Evolutionary conservation across 2,329 filamentous ascomycete genomes (phyloP).

Genomic region (Thielaviopsis punctulata): DNA sequence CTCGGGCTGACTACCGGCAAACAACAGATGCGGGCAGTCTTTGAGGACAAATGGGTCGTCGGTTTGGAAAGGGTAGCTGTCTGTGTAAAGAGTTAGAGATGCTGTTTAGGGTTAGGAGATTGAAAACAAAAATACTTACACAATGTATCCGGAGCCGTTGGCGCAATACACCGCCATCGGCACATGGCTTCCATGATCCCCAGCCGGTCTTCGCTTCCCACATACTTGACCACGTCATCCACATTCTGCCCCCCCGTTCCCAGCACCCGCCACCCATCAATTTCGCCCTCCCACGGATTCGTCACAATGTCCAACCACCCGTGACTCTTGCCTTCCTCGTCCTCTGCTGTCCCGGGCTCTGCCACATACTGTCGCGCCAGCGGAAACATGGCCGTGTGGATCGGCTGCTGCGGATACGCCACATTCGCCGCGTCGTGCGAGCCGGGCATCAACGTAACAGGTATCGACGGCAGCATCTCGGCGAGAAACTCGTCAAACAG

Average conservation of each 20-base stretch:
- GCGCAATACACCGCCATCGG: constrained; percentile 77
- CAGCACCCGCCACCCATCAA: constrained; percentile 78
- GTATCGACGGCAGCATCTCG: constrained; percentile 66
- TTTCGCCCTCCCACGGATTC: constrained; percentile 81
- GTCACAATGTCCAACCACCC: constrained; percentile 81
- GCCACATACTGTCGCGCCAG: constrained; percentile 50
- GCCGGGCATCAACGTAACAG: constrained; percentile 77
- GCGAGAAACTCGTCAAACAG: constrained; percentile 72
- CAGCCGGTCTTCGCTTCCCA: constrained; percentile 58
- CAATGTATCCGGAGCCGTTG: constrained; percentile 87
- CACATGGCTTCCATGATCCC: constrained; percentile 91
- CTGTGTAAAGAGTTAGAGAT: constrained; percentile 24
- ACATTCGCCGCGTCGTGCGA: constrained; percentile 73
- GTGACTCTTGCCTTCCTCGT: constrained; percentile 25
- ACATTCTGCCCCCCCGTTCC: constrained; percentile 85
- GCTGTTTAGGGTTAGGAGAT: not conserved
- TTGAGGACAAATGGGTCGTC: constrained; percentile 80
- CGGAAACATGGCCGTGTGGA: constrained; percentile 85
- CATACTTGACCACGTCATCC: constrained; percentile 84
- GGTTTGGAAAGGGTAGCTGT: constrained; percentile 92
- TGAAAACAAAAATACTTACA: constrained; percentile 40
- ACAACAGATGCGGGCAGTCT: constrained; percentile 76
- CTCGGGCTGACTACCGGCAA: constrained; percentile 67
- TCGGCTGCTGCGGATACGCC: constrained; percentile 78
- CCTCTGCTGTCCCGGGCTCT: constrained; percentile 21